phyloP scores from a whole-genome alignment of 2,329 filamentous ascomycete genomes.

The Trichoderma simmonsii region DNA sequence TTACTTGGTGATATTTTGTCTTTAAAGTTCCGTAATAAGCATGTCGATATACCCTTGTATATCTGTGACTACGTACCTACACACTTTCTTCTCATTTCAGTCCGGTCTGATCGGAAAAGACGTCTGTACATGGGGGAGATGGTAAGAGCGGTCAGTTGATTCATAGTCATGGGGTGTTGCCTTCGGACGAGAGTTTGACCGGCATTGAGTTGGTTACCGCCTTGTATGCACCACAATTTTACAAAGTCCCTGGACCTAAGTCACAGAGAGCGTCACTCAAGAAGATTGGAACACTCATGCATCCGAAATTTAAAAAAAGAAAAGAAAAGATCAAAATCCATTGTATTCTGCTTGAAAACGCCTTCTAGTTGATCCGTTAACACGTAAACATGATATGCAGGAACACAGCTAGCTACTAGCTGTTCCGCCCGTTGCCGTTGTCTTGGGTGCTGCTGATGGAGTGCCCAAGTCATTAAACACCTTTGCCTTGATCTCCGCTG shows the following conservation, averaged over 20 bases:
- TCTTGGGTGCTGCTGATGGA: neutral
- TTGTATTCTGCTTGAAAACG: neutral
- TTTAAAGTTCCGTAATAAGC: neutral
- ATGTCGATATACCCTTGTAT: neutral
- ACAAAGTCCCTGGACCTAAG: neutral
- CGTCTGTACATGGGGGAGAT: neutral
- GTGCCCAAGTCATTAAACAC: conserved; percentile 52
- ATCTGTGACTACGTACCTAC: neutral
- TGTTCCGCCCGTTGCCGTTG: neutral
- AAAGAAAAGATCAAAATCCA: neutral
- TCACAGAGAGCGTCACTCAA: neutral
- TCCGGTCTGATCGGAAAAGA: neutral
- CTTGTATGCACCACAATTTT: neutral
- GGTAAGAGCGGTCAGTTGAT: neutral
- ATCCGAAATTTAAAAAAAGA: neutral
- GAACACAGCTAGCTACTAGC: neutral
- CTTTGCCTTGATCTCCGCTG: conserved; percentile 60
- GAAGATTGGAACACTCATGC: neutral
- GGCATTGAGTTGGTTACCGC: neutral
- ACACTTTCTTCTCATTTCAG: neutral
- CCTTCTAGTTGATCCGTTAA: neutral
- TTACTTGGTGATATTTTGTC: neutral
- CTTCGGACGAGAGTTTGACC: neutral
- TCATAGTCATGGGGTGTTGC: neutral
- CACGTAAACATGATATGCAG: neutral